These are phyloP conservation scores for Globisporangium paroecandrum DNA, from an alignment of 352 stramenopile species.

Conservation along the genomic window DNA sequence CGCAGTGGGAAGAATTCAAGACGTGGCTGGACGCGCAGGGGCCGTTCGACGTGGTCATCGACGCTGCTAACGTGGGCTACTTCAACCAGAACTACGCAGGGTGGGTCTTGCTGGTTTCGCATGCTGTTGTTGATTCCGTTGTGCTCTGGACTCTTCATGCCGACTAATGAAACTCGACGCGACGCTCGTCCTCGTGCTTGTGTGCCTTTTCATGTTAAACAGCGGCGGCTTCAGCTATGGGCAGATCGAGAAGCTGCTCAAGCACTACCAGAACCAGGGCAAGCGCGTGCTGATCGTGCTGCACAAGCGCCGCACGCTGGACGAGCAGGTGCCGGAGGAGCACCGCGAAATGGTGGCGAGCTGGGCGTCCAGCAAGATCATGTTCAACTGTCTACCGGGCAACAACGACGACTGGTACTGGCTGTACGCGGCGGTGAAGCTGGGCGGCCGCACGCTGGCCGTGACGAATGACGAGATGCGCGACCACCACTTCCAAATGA, in stretches of 20 bases:
- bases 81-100: conserved; percentile 96
- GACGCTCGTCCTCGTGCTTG: not conserved
- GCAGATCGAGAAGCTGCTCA: conserved; percentile 94
- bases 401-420: conserved; percentile 99
- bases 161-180: conserved; percentile 12
- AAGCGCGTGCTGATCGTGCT: conserved; percentile 94
- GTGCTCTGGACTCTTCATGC: not conserved
- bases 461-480: conserved; percentile 99
- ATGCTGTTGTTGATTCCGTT: not conserved
- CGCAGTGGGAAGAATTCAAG: conserved; percentile 85
- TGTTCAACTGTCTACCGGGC: conserved; percentile 92
- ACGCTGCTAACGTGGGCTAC: conserved; percentile 98
- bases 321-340: conserved; percentile 81
- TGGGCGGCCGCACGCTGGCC: conserved; percentile 76
- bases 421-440: conserved; percentile 93
- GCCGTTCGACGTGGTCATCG: conserved; percentile 92
- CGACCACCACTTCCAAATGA: conserved; percentile 99
- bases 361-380: conserved; percentile 68
- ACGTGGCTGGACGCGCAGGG: conserved; percentile 63
- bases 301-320: conserved; percentile 92
- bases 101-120: conserved; percentile 25
- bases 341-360: conserved; percentile 63
- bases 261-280: conserved; percentile 83
- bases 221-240: conserved; percentile 92
- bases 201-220: conserved; percentile 3